Base-by-base conservation (phyloP, 768 basidiomycete genomes). In the Phaffia australis region DNA sequence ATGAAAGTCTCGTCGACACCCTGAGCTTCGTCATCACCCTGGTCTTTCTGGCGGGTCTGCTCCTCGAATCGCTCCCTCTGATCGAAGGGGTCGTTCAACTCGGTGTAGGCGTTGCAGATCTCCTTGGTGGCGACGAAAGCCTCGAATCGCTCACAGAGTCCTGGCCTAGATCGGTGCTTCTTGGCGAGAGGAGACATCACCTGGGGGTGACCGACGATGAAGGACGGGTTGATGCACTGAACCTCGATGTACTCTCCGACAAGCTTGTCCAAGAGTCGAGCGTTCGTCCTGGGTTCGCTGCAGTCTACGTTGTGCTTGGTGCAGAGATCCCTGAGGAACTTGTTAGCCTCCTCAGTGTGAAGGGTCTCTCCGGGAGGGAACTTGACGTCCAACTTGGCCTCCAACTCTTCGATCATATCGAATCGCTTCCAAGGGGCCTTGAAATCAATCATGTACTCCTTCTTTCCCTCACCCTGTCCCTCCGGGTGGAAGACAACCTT, bases 171-270 rank as follows among this genome's bases (percentile, higher is more conserved):
- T 70, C 95, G 89, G 77, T 98, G 93, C 83, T 88, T 89, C 80
- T 99, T 99, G 77, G 95, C 95, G 47, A 99, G 85, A 2, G 95
- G 95, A 0, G 94, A 97, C 95, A 99, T 99, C 71, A 98, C 90
- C 80, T 98, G 93, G 19, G 95, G 95, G 78, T 98, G 95, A 35
- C 95, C 95, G 69, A 94, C 85, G 71, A 99, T 98, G 82, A 99
- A 99, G 5, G 93, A 81, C 3, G 95, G 95, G 47, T 88, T 93
- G 72, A 97, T 84, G 78, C 95, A 99, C 64, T 98, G 85, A 35
- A 87, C 88, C 76, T 99, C 95, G 76, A 99, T 98, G 79, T 81
- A 98, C 77, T 98, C 94, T 56, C 95, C 94, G 65, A 98, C 94
- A 69, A 99, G 89, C 89, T 98, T 99, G 80, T 98, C 95, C 51